Conservation (phyloP, 495 filamentous ascomycete species). For the Penicillium parvum region DNA sequence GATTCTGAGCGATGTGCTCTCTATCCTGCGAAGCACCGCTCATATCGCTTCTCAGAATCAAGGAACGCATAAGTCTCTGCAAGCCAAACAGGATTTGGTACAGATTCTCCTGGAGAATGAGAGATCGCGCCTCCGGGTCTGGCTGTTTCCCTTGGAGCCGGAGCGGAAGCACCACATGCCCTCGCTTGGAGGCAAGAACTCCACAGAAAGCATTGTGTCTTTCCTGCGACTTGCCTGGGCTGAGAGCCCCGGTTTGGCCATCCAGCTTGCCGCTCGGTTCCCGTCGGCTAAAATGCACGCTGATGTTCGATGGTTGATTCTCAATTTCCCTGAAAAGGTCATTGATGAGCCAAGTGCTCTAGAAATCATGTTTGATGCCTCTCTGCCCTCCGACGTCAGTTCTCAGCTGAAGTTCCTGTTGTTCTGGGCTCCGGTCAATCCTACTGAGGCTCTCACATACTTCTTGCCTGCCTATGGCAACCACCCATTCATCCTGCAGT, state of each 20-base stretch:
- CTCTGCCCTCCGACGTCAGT: constrained; percentile 71
- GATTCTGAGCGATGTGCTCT: constrained; percentile 70
- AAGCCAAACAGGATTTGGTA: constrained; percentile 76
- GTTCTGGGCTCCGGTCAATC: constrained; percentile 92
- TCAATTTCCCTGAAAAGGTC: constrained; percentile 79
- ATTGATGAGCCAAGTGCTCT: constrained; percentile 74
- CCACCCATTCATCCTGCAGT: constrained; percentile 91
- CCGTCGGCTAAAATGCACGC: constrained; percentile 63
- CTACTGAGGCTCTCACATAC: constrained; percentile 85
- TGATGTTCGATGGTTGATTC: constrained; percentile 72
- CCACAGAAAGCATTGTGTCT: constrained; percentile 36
- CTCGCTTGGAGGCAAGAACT: constrained; percentile 30
- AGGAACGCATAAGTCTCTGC: constrained; percentile 58
- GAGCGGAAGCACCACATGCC: constrained; percentile 52
- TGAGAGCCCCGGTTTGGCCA: constrained; percentile 74
- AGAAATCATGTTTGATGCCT: constrained; percentile 70
- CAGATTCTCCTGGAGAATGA: constrained; percentile 79
- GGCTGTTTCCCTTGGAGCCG: constrained; percentile 81
- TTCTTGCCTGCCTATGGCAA: constrained; percentile 93
- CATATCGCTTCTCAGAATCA: constrained; percentile 51
- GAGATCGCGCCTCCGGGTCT: constrained; percentile 75
- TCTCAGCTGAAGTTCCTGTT: constrained; percentile 90
- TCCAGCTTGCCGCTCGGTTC: constrained; percentile 77
- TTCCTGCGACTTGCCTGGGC: constrained; percentile 79
- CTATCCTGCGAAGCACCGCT: constrained; percentile 53